Conservation (phyloP, 148 eudicot species). For the Oxyria digyna region DNA sequence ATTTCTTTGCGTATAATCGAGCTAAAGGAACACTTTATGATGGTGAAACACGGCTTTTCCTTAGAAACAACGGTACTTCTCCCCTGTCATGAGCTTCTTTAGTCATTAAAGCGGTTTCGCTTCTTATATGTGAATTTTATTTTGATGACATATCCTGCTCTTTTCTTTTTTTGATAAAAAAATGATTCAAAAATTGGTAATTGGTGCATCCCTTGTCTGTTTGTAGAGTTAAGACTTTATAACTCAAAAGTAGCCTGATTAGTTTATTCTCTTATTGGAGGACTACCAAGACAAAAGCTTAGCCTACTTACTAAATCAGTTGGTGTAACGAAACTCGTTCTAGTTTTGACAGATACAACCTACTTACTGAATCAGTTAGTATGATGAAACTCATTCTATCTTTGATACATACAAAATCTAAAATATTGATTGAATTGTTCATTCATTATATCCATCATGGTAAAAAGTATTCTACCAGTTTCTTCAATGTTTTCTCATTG, state of each 20-base stretch:
- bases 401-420: neutral
- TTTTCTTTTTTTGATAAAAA: neutral
- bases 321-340: neutral
- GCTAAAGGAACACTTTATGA: conserved; percentile 99
- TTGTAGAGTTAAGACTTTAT: neutral
- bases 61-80: conserved; percentile 58
- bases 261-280: neutral
- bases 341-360: too few relatives aligned
- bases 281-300: neutral
- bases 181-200: neutral
- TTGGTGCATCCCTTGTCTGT: neutral
- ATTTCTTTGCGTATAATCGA: conserved; percentile 91
- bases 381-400: neutral
- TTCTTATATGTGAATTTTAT: neutral
- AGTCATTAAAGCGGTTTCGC: neutral
- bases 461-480: neutral
- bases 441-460: neutral
- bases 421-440: neutral
- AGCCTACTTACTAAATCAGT: neutral
- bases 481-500: neutral
- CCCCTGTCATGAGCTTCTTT: conserved; percentile 1
- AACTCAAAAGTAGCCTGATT: neutral
- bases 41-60: conserved; percentile 92
- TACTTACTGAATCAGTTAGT: too few relatives aligned
- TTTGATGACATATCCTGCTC: neutral